Conservation (phyloP, 805 yeast genomes). For the Kuraishia cidri region DNA sequence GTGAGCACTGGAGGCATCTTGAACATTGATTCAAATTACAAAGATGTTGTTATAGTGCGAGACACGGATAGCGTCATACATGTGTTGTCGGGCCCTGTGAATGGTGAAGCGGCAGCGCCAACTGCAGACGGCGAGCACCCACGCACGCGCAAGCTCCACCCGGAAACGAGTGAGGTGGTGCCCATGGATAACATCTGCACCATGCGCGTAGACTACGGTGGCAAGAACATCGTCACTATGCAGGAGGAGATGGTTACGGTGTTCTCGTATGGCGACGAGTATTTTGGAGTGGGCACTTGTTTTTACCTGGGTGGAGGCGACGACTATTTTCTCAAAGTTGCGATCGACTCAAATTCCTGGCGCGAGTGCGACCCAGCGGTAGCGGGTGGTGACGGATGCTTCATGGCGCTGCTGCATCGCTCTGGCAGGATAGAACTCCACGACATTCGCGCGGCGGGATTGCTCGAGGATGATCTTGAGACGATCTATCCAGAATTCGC, state of each 20-base stretch:
- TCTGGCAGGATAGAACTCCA: not conserved
- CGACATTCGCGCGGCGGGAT: not conserved
- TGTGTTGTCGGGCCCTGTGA: no score
- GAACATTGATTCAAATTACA: slow-evolving; percentile 18
- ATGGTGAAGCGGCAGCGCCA: no score
- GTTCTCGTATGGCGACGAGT: slow-evolving; percentile 8
- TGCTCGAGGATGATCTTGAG: not conserved
- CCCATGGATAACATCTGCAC: slow-evolving; percentile 3
- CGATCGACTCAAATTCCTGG: slow-evolving; percentile 13
- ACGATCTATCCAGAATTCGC: slow-evolving; percentile 3
- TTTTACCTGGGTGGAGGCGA: not conserved
- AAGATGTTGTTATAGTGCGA: slow-evolving; percentile 13
- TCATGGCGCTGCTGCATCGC: slow-evolving; percentile 9
- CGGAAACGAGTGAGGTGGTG: no score
- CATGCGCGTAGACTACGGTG: slow-evolving; percentile 22
- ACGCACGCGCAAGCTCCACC: no score
- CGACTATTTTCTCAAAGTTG: slow-evolving; percentile 10
- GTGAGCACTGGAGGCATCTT: slow-evolving; percentile 9
- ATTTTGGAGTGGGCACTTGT: slow-evolving; percentile 3
- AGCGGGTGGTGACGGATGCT: slow-evolving; percentile 19
- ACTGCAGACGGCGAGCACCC: no score
- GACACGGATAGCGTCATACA: slow-evolving; percentile 14
- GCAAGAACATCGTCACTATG: slow-evolving; percentile 12
- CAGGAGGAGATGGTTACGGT: slow-evolving; percentile 10
- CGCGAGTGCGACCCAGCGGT: slow-evolving; percentile 8